Conservation (phyloP, 371 early-diverging fungal species). For the Sporodiniella umbellata region DNA sequence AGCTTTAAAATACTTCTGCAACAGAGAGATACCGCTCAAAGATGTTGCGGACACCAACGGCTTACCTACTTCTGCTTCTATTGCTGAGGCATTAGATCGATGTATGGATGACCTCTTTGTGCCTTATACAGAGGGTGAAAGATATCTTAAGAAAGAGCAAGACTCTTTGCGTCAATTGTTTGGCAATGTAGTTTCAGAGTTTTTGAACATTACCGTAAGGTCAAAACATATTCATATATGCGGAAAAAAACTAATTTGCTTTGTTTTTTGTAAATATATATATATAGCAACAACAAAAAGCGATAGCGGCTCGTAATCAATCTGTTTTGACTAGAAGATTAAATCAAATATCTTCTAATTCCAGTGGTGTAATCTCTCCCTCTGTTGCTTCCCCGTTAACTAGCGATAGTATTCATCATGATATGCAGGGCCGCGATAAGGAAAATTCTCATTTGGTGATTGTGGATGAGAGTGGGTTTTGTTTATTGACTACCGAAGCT, state of each 20-base stretch:
- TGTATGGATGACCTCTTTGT: conserved; percentile 94
- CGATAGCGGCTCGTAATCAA: conserved; percentile 57
- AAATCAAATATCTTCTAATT: conserved; percentile 64
- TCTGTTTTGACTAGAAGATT: conserved; percentile 68
- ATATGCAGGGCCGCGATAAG: conserved; percentile 11
- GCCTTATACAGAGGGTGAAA: conserved; percentile 86
- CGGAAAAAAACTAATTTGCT: conserved; percentile 23
- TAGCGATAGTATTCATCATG: conserved; percentile 1
- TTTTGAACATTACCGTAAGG: conserved; percentile 36
- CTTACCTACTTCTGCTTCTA: conserved; percentile 41
- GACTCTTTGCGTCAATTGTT: conserved; percentile 64
- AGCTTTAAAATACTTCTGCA: conserved; percentile 59
- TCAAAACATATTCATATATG: no score
- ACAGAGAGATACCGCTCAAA: conserved; percentile 50
- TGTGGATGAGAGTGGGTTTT: conserved; percentile 45
- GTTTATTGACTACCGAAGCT: conserved; percentile 56
- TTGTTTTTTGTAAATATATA: no score
- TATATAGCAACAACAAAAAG: conserved; percentile 54
- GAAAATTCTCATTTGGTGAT: conserved; percentile 20
- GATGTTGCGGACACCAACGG: conserved; percentile 26
- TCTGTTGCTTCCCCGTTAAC: conserved; percentile 12
- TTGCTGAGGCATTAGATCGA: conserved; percentile 72
- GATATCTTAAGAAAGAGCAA: conserved; percentile 79
- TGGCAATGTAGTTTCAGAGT: conserved; percentile 47
- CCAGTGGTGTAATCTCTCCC: conserved; percentile 18